Base-by-base conservation (phyloP, 306 rosid genomes). In the Medicago lupulina region DNA sequence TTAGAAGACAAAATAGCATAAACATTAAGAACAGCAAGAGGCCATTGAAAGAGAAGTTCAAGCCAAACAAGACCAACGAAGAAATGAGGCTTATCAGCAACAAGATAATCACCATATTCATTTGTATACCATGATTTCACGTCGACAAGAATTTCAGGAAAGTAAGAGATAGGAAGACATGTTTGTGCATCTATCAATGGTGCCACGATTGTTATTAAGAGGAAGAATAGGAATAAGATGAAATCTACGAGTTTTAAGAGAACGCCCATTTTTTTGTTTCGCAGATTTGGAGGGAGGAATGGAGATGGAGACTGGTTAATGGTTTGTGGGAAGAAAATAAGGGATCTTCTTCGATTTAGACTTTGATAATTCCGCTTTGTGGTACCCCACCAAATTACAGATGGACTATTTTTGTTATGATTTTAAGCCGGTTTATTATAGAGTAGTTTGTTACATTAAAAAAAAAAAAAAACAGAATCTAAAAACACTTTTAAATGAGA, bases 21-120 rank as follows among this genome's bases (percentile, higher is more conserved):
- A 66, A 94, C 49, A 67, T 81, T 91, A 82, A 83, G 71, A 7
- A 94, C 84, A 3, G 74, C 31, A 13, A 91, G 88, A 1, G 95
- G 96, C 96, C 96, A 94, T 81, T 90, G 95, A 51, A 92, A 86
- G 62, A 91, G 69, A 25, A 91, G 85, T 84, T 91, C 93, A 8
- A 83, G 80, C 95, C 91, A 91, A 66, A 88, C 73, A 10, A 94
- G 77, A 0, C 95, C 98, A 3, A 87, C 81, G 39, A 88, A 84
- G 71, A 95, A 95, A 66, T 74, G 79, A 6, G 97, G 97, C 75
- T 86, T 83, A 41, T 92, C 88, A 5, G 51, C 39, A 31, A 85
- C 34, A 10, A 90, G 71, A 70, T 95, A 92, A 58, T 94, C 92
- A 2, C 68, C 89, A 8, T 55, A 95, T 67, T 84, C 84, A 21